A percentile compares a stretch with the other conserved stretches of the same genome.
Evolutionary conservation across 371 early-diverging fungal species (phyloP).

Genomic region (Mortierella sp.): DNA sequence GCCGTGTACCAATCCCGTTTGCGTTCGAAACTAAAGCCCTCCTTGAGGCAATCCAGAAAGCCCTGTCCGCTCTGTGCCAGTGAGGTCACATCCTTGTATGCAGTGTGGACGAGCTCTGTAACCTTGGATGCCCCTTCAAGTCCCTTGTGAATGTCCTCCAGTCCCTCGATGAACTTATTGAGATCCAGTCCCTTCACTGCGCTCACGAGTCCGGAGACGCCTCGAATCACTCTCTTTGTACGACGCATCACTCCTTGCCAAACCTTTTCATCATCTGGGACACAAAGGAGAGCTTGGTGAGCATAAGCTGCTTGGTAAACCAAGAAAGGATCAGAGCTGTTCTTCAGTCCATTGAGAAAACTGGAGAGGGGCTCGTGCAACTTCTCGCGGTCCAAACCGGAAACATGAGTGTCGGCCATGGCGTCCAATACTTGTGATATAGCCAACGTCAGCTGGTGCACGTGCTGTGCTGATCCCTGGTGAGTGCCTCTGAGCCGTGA

Average conservation of each 20-base stretch:
- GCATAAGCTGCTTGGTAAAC: slow-evolving; percentile 15
- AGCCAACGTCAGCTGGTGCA: slow-evolving; percentile 7
- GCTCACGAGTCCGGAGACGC: no score
- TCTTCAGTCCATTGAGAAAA: not conserved
- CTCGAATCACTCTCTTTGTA: not conserved
- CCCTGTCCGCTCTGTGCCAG: no score
- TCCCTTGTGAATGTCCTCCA: no score
- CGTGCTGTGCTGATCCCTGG: not conserved
- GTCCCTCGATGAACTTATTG: no score
- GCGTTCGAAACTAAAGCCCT: no score
- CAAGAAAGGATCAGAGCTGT: slow-evolving; percentile 10
- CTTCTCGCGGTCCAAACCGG: slow-evolving; percentile 5
- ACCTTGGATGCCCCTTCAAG: no score
- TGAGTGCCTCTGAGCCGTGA: not conserved
- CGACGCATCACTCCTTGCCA: slow-evolving; percentile 3
- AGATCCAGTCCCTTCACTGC: no score
- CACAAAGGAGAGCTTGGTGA: slow-evolving; percentile 10
- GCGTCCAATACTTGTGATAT: slow-evolving; percentile 15
- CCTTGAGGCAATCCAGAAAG: no score
- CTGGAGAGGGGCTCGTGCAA: slow-evolving; percentile 2
- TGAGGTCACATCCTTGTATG: no score
- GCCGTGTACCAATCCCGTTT: no score
- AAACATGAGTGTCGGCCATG: slow-evolving; percentile 8
- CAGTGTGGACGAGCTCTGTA: no score
- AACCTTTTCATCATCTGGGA: slow-evolving; percentile 12